These are phyloP conservation scores for Ramalina peruviana DNA, from an alignment of 495 filamentous ascomycete species.

Conservation along the genomic window DNA sequence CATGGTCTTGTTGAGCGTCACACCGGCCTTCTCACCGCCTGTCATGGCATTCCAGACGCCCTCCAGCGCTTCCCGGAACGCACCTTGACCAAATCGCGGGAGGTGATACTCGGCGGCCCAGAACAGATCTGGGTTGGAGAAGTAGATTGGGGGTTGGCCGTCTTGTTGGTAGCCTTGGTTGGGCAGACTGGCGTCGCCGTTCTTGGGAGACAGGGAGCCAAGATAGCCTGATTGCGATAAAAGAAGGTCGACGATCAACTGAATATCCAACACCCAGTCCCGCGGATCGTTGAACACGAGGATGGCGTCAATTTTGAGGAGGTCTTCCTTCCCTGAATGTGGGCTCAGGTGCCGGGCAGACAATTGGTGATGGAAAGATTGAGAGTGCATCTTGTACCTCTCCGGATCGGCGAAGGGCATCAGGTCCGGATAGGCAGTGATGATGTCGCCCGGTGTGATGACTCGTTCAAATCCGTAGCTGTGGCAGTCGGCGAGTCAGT, in stretches of 20 bases:
- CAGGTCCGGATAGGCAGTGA: slow-evolving; percentile 53
- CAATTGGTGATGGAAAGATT: slow-evolving; percentile 38
- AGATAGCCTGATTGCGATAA: slow-evolving; percentile 58
- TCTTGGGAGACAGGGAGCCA: slow-evolving; percentile 58
- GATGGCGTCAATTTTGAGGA: slow-evolving; percentile 66
- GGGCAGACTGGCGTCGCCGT: slow-evolving; percentile 39
- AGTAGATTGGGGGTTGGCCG: slow-evolving; percentile 68
- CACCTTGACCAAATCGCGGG: slow-evolving; percentile 87
- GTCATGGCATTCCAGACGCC: slow-evolving; percentile 68
- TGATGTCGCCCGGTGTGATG: slow-evolving; percentile 72
- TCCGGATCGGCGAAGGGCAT: slow-evolving; percentile 65
- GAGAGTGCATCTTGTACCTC: slow-evolving; percentile 46
- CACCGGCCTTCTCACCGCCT: slow-evolving; percentile 36
- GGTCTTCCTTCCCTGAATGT: slow-evolving; percentile 23
- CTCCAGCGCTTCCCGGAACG: slow-evolving; percentile 67
- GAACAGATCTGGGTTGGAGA: slow-evolving; percentile 78
- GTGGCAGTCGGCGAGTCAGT: background rate
- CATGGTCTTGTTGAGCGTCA: slow-evolving; percentile 47
- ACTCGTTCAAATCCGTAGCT: slow-evolving; percentile 79
- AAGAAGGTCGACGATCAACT: slow-evolving; percentile 68
- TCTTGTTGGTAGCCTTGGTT: slow-evolving; percentile 65
- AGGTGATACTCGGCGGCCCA: slow-evolving; percentile 75
- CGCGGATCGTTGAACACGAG: slow-evolving; percentile 85
- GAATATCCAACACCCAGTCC: slow-evolving; percentile 83
- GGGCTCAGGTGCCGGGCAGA: slow-evolving; percentile 18